Percentiles rank a stretch among this genome's conserved stretches.
phyloP scores from a whole-genome alignment of 140 eudicot genomes.

The Stevia rebaudiana region DNA sequence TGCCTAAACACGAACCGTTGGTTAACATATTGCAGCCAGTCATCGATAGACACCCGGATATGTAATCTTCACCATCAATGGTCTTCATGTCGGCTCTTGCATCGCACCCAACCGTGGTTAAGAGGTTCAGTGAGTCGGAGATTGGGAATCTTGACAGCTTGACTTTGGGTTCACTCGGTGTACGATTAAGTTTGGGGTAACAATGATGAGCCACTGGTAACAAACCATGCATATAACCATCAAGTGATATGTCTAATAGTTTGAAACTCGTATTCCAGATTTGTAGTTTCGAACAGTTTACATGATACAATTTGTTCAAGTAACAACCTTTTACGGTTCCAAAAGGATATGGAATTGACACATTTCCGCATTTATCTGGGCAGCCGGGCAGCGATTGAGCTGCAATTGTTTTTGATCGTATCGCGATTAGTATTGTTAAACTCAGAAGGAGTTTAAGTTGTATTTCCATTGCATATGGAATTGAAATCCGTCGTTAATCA shows the following conservation, averaged over 20 bases:
- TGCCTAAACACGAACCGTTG: constrained; percentile 25
- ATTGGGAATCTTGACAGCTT: constrained; percentile 7
- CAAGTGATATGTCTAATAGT: constrained; percentile 15
- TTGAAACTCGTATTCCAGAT: constrained; percentile 3
- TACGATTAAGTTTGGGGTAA: not conserved
- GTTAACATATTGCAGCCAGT: constrained; percentile 9
- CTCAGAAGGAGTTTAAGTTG: constrained; percentile 2
- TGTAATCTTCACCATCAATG: not conserved
- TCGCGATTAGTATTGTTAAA: not conserved
- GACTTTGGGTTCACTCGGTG: not conserved
- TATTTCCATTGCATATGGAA: not conserved
- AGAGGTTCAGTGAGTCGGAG: constrained; percentile 6
- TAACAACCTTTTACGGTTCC: constrained; percentile 26
- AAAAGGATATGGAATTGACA: constrained; percentile 29
- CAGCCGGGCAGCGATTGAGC: constrained; percentile 24
- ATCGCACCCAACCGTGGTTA: constrained; percentile 28
- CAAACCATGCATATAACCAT: constrained; percentile 13
- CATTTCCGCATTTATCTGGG: constrained; percentile 22
- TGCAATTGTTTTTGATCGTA: constrained; percentile 12
- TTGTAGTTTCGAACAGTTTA: constrained; percentile 17
- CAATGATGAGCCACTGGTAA: constrained; percentile 16
- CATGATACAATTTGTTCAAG: constrained; percentile 8
- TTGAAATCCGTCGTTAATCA: constrained; percentile 8
- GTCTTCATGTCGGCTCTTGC: constrained; percentile 14
- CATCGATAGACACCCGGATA: constrained; percentile 18